Evolutionary conservation across 257 asterid species (phyloP), one percentile per base, ranked within the genome.

Genomic region (Solanum pennellii): DNA sequence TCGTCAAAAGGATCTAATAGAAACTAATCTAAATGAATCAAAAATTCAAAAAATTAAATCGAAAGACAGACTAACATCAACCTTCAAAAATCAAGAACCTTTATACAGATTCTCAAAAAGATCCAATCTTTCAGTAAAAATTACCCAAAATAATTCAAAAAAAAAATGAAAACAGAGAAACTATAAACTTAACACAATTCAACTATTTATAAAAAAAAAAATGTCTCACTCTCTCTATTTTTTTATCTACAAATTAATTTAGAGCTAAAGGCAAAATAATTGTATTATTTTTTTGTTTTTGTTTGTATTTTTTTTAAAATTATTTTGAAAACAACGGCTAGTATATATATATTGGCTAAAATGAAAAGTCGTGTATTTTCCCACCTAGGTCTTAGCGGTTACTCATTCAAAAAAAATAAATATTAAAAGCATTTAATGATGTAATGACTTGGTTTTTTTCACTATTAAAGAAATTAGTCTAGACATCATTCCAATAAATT

Each of bases 261-360:
- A 25, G 13, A 31, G 86, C 42, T 27, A 4, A 45, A 27, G 66
- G 41, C n/a, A 44, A 71, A 31, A 31, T 71, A 71, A 56, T 18
- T 56, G 79, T 15, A 10, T 14, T 1, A 15, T 71, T 29, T 31
- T 35, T 3, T 71, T 69, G 23, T 52, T 18, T 52, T 52, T 52
- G 10, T 69, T 33, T 73, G 42, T 35, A 18, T 73, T 72, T 33
- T 35, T 35, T 20, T 73, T 3, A 5, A 7, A 11, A 29, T 69
- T 86, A 45, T 82, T 94, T 95, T 93, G 94, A 93, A 95, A 90
- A 31, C 88, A 95, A 95, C 98, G 96, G 98, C 97, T 95, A 94
- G 92, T 95, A 52, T 72, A 87, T 80, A 27, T 75, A 21, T 80
- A 16, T 47, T 66, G 87, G 91, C 93, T 92, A 90, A 56, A 89